Conservation (phyloP, 176 grass and related monocot species). For the Aegilops tauschii region DNA sequence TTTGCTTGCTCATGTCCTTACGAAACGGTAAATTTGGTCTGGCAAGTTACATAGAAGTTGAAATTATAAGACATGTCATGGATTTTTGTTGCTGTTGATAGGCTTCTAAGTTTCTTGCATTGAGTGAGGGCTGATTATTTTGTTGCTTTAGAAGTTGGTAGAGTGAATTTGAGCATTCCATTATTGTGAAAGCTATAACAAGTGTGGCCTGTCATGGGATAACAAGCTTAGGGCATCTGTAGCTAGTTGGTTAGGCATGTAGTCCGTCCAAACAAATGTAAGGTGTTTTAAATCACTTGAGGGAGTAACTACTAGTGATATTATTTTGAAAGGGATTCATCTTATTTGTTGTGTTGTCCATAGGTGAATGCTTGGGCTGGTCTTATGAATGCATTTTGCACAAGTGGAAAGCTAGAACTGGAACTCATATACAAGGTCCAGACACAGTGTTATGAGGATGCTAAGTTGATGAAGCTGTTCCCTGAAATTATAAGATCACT, state of each 20-base stretch:
- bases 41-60: too few species aligned
- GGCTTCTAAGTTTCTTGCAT: too few species aligned
- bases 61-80: too few species aligned
- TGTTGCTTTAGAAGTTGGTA: too few species aligned
- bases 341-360: background rate
- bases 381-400: slow-evolving; percentile 89
- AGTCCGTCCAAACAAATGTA: too few species aligned
- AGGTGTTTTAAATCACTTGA: too few species aligned
- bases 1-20: background rate
- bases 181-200: too few species aligned
- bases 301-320: background rate
- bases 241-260: background rate
- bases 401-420: slow-evolving; percentile 80
- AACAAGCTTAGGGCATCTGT: background rate
- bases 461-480: slow-evolving; percentile 95
- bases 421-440: slow-evolving; percentile 94
- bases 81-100: too few species aligned
- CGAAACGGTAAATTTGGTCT: background rate
- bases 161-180: too few species aligned
- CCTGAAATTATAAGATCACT: slow-evolving; percentile 93
- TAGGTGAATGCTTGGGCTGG: slow-evolving; percentile 89
- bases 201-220: background rate
- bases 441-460: slow-evolving; percentile 89
- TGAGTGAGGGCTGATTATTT: too few species aligned
- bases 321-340: background rate